Evolutionary conservation across 2,329 filamentous ascomycete species (phyloP).

Genomic region (Westerdykella sp.): DNA sequence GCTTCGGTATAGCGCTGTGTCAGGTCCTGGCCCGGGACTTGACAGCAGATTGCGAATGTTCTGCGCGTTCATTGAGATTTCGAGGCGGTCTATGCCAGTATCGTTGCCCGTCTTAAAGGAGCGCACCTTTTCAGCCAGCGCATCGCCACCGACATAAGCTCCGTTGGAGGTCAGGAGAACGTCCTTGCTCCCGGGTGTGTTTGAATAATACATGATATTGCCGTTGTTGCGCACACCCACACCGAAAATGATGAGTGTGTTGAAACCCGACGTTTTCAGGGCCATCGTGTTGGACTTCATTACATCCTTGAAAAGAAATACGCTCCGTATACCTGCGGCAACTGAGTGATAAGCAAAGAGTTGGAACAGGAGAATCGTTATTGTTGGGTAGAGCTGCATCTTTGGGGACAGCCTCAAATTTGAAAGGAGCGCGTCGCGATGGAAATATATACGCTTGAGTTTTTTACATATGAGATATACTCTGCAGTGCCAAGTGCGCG

Average conservation of each 20-base stretch:
- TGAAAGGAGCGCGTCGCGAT: too few relatives aligned
- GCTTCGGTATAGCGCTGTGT: constrained; percentile 37
- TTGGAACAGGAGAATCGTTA: constrained; percentile 3
- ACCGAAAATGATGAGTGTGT: constrained; percentile 42
- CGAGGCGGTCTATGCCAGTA: constrained; percentile 36
- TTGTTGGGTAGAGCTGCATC: constrained; percentile 3
- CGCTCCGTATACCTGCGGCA: constrained; percentile 8
- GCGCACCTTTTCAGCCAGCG: constrained; percentile 44
- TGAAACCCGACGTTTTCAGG: constrained; percentile 41
- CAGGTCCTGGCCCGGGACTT: constrained; percentile 11
- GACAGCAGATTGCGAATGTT: constrained; percentile 38
- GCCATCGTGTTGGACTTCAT: constrained; percentile 42
- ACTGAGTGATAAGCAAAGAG: constrained; percentile 5
- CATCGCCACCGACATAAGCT: constrained; percentile 45
- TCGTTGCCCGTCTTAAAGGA: constrained; percentile 35
- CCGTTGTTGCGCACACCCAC: constrained; percentile 41
- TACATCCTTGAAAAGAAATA: constrained; percentile 36
- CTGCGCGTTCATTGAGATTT: constrained; percentile 43
- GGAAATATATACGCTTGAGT: too few relatives aligned
- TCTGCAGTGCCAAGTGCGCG: too few relatives aligned
- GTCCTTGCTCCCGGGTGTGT: constrained; percentile 17
- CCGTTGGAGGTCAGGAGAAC: constrained; percentile 36
- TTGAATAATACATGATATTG: constrained; percentile 44
- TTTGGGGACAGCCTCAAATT: neutral
- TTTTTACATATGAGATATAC: too few relatives aligned